These are phyloP conservation scores for Sesbania bispinosa DNA, from an alignment of 306 rosid species.

Conservation along the genomic window DNA sequence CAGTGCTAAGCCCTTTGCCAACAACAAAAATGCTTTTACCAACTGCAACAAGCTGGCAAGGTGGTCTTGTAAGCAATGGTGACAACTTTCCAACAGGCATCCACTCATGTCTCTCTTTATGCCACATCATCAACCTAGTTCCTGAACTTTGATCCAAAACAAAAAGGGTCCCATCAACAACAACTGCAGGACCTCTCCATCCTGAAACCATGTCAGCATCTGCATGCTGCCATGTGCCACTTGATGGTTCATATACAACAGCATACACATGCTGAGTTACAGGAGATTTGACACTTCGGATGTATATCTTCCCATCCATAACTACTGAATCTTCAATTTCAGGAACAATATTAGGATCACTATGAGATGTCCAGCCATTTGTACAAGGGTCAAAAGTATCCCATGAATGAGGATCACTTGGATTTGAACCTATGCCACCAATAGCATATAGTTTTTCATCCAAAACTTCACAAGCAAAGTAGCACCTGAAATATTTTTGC, in stretches of 20 bases:
- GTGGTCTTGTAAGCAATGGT: conserved; percentile 75
- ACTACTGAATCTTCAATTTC: conserved; percentile 74
- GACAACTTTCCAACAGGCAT: conserved; percentile 68
- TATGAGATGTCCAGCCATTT: conserved; percentile 52
- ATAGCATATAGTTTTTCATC: conserved; percentile 71
- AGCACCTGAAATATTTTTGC: conserved; percentile 56
- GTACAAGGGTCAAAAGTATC: conserved; percentile 63
- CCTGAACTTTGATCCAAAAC: conserved; percentile 78
- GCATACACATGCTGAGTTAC: conserved; percentile 51
- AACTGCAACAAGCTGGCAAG: conserved; percentile 68
- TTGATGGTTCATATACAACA: conserved; percentile 73
- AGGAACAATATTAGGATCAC: conserved; percentile 51
- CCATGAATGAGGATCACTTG: conserved; percentile 77
- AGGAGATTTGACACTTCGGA: conserved; percentile 50
- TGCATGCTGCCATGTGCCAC: conserved; percentile 70
- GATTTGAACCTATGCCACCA: conserved; percentile 70
- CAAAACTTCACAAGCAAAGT: conserved; percentile 75
- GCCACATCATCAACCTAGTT: conserved; percentile 73
- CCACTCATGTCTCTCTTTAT: conserved; percentile 62
- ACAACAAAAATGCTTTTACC: conserved; percentile 66
- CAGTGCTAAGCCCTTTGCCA: conserved; percentile 84
- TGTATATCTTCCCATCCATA: conserved; percentile 74
- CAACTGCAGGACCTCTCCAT: conserved; percentile 90
- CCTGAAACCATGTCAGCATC: conserved; percentile 76
- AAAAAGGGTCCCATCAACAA: conserved; percentile 54